A percentile compares a stretch with the other conserved stretches of the same genome.
phyloP scores from a whole-genome alignment of 495 filamentous ascomycete species.

The Aspergillus ostianus region DNA sequence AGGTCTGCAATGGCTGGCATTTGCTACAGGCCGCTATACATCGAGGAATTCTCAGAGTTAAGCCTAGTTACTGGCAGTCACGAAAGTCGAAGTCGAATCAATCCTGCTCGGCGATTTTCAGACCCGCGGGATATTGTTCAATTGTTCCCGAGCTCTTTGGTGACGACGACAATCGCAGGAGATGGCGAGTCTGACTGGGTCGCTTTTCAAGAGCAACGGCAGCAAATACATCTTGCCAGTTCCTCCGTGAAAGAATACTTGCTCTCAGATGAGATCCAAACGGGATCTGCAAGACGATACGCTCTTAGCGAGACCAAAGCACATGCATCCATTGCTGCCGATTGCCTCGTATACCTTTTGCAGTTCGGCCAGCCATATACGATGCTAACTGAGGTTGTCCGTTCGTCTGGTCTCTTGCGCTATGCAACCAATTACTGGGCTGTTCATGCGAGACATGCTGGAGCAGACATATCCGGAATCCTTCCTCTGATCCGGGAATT shows the following conservation, averaged over 20 bases:
- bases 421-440: slow-evolving; percentile 5
- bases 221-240: background rate
- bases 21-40: background rate
- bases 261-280: background rate
- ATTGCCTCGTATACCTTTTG: background rate
- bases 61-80: background rate
- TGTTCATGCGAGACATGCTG: background rate
- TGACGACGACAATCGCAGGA: background rate
- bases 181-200: background rate
- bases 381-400: background rate
- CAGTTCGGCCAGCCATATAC: background rate
- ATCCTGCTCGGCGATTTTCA: background rate
- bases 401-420: background rate
- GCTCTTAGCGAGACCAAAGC: background rate
- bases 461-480: background rate
- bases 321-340: background rate
- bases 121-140: background rate
- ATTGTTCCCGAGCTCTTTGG: background rate
- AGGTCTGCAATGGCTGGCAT: slow-evolving; percentile 2
- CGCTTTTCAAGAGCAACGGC: background rate
- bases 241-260: background rate
- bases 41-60: slow-evolving; percentile 1
- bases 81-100: background rate
- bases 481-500: background rate
- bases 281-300: background rate